Evolutionary conservation across 2,329 filamentous ascomycete species (phyloP), one percentile per base, ranked within the genome.

Genomic region (Sporothrix globosa): DNA sequence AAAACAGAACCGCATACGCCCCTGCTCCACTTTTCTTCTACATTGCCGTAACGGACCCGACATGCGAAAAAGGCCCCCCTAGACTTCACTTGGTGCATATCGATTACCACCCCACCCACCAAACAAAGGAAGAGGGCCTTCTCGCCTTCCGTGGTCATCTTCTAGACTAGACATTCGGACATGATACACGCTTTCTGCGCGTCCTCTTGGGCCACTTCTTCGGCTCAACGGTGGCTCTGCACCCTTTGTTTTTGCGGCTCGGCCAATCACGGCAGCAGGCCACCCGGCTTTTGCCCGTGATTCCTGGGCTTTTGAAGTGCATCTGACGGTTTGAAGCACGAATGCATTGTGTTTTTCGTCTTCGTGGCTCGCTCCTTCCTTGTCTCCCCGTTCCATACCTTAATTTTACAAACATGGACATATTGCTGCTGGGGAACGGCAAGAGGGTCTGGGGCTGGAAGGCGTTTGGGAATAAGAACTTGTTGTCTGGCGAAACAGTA

Each of bases 261-360:
- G 65, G 68, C 70, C 73, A 73, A 73, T 71, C 71, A 72, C 73
- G 70, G 71, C 71, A 56, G 69, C 67, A 66, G 19, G 34, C 61
- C 50, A 56, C 63, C 66, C 72, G 68, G 66, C 24, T 34, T 66
- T 66, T 70, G 65, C 60, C 72, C 52, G 34, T 56, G 67, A 10
- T 30, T 17, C 46, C 19, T 27, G 46, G 21, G 48, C 30, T 50
- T 19, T n/a, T 50, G 19, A 14, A 60, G 9, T 24, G 34, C n/a
- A 44, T 44, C 34, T 44, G 56, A 21, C 56, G 56, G 21, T 10
- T 41, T 50, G 48, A 50, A n/a, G 48, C 48, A n/a, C 19, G 48
- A 9, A 60, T 60, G 34, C 54, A 34, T 41, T 13, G 30, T 27
- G 39, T 14, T 19, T 56, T 56, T 56, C 52, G 53, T 34, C 1